These are phyloP conservation scores for Taxillus chinensis DNA, from an alignment of 164 flowering plant species.

Conservation along the genomic window DNA sequence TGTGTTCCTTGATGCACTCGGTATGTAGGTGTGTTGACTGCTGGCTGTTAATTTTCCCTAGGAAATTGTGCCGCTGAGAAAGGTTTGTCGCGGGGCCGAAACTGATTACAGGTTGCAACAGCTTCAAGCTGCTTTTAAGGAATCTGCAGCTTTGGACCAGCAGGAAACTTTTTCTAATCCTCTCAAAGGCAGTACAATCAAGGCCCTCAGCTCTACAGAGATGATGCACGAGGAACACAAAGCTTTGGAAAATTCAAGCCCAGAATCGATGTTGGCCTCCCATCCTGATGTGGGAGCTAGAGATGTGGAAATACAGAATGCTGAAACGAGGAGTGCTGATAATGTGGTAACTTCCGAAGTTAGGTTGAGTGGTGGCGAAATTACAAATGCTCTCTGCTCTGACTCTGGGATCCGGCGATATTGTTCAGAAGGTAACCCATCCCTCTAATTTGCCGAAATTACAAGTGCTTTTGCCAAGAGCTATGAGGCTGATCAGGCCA, in stretches of 20 bases:
- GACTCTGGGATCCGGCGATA: too few species aligned
- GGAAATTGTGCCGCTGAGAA: conserved; percentile 88
- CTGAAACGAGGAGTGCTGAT: conserved; percentile 7
- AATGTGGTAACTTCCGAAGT: conserved; percentile 11
- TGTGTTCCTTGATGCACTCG: too few species aligned
- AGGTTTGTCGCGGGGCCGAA: conserved; percentile 93
- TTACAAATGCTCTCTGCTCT: background rate
- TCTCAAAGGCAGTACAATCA: conserved; percentile 11
- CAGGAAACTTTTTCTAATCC: conserved; percentile 24
- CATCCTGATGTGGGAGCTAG: conserved; percentile 5
- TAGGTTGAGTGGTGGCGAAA: background rate
- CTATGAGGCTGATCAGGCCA: too few species aligned
- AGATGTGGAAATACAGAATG: conserved; percentile 6
- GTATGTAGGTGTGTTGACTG: too few species aligned
- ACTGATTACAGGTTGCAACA: conserved; percentile 82
- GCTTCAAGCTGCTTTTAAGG: conserved; percentile 47
- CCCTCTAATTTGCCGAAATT: too few species aligned
- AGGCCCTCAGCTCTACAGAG: conserved; percentile 14
- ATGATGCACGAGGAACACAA: conserved; percentile 15
- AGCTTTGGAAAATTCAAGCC: conserved; percentile 8
- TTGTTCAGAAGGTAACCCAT: too few species aligned
- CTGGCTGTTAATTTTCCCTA: conserved; percentile 9
- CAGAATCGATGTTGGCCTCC: background rate
- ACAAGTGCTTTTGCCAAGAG: too few species aligned
- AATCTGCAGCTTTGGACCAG: conserved; percentile 22